Conservation (phyloP, 2,329 filamentous ascomycete genomes). For the Bimuria novae-zelandiae region DNA sequence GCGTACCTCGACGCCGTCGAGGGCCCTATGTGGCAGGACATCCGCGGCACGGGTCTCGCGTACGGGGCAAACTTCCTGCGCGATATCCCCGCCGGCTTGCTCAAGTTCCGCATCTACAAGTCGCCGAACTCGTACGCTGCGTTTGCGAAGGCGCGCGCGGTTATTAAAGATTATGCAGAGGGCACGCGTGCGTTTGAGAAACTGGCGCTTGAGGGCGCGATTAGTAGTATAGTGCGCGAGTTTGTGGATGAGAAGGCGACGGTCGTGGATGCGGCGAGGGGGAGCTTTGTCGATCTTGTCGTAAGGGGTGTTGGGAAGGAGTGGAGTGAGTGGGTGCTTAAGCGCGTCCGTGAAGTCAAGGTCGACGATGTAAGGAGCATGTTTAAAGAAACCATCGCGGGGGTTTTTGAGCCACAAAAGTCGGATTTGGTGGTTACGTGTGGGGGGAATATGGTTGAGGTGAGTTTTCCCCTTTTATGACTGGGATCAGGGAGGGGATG, state of each 20-base stretch:
- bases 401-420: constrained; percentile 77
- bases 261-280: constrained; percentile 78
- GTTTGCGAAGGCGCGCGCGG: constrained; percentile 73
- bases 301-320: constrained; percentile 75
- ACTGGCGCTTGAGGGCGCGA: constrained; percentile 83
- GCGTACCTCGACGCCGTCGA: constrained; percentile 93
- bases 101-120: constrained; percentile 86
- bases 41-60: constrained; percentile 89
- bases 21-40: constrained; percentile 90
- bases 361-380: constrained; percentile 76
- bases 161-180: constrained; percentile 74
- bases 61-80: constrained; percentile 84
- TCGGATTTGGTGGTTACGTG: constrained; percentile 90
- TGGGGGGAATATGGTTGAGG: constrained; percentile 81
- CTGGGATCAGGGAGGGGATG: constrained; percentile 7
- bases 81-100: constrained; percentile 75
- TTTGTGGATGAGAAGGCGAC: constrained; percentile 90
- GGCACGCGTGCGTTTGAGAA: constrained; percentile 76
- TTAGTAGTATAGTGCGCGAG: constrained; percentile 83
- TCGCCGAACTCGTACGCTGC: constrained; percentile 89
- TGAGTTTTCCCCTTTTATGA: constrained; percentile 52
- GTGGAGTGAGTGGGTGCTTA: constrained; percentile 77
- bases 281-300: constrained; percentile 82
- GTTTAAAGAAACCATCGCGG: constrained; percentile 75
- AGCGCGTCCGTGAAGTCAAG: constrained; percentile 74